phyloP scores from a whole-genome alignment of 305 asterid species.

The Solanum chacoense region DNA sequence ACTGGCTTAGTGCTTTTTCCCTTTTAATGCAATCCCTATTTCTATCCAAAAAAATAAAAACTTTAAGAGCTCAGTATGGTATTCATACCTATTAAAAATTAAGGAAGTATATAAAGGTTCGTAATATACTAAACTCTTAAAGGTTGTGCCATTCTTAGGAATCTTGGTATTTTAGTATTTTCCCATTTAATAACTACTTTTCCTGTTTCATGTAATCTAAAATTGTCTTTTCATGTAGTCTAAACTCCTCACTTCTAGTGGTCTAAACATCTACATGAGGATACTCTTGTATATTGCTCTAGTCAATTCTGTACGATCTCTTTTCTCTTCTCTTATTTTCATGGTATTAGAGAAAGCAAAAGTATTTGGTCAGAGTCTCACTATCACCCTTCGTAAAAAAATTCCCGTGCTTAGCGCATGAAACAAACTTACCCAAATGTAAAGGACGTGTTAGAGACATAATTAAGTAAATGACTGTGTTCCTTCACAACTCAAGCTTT shows the following conservation, averaged over 20 bases:
- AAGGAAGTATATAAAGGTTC: not conserved
- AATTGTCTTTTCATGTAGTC: not conserved
- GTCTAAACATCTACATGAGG: not conserved
- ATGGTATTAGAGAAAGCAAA: not conserved
- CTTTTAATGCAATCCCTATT: not conserved
- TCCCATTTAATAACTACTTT: not conserved
- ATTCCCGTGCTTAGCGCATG: not conserved
- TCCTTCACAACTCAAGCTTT: not conserved
- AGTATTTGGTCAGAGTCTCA: not conserved
- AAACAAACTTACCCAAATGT: not conserved
- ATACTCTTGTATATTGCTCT: not conserved
- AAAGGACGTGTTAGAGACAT: not conserved
- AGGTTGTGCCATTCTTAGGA: not conserved
- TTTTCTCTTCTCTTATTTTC: not conserved
- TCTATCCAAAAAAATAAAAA: not conserved
- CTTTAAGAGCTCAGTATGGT: not conserved
- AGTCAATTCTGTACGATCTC: not conserved
- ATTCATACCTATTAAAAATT: not conserved
- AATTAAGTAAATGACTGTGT: not conserved
- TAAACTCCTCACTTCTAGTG: not conserved
- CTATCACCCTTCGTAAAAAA: not conserved
- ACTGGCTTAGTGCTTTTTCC: not conserved
- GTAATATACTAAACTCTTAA: not conserved
- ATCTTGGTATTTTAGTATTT: not conserved
- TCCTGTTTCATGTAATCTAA: not conserved